Percentiles rank a stretch among this genome's conserved stretches.
phyloP scores from a whole-genome alignment of 73 alveolate species.

The Symbiodinium pilosum region DNA sequence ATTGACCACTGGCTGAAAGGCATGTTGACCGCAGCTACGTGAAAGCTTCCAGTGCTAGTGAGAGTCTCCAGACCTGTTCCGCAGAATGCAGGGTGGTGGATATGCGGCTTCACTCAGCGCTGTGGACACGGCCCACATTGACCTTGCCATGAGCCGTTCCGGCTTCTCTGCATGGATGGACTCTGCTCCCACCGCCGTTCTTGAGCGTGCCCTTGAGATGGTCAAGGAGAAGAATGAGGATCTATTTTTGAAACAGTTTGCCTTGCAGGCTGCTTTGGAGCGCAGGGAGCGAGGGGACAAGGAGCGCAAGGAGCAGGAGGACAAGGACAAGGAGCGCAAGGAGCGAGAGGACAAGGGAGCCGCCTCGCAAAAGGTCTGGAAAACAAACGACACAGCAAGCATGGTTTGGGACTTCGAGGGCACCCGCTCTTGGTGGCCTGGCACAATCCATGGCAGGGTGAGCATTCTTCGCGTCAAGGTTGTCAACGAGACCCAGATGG shows the following conservation, averaged over 20 bases:
- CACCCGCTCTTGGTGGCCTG: slow-evolving; percentile 26
- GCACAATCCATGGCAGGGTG: background rate
- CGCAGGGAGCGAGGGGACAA: background rate
- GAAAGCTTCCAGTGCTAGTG: too few relatives aligned
- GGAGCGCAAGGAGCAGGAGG: background rate
- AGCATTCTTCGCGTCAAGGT: slow-evolving; percentile 46
- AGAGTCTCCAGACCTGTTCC: too few relatives aligned
- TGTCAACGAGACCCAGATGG: background rate
- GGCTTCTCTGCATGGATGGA: slow-evolving; percentile 26
- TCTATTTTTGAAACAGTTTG: background rate
- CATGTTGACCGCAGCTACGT: too few relatives aligned
- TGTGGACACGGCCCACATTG: background rate
- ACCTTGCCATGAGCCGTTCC: background rate
- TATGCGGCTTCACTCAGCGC: background rate
- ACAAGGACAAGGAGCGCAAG: background rate
- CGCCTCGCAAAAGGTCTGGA: background rate
- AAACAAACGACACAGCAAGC: background rate
- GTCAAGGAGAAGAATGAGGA: background rate
- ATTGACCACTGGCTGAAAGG: too few relatives aligned
- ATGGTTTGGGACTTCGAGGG: slow-evolving; percentile 11
- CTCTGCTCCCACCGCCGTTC: slow-evolving; percentile 17
- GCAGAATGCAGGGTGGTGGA: slow-evolving; percentile 1
- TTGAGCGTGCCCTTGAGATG: slow-evolving; percentile 25
- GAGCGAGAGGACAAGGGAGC: background rate
- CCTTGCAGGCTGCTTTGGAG: background rate